Base-by-base conservation (phyloP, 2,329 filamentous ascomycete genomes). In the Xylariaceae sp. region DNA sequence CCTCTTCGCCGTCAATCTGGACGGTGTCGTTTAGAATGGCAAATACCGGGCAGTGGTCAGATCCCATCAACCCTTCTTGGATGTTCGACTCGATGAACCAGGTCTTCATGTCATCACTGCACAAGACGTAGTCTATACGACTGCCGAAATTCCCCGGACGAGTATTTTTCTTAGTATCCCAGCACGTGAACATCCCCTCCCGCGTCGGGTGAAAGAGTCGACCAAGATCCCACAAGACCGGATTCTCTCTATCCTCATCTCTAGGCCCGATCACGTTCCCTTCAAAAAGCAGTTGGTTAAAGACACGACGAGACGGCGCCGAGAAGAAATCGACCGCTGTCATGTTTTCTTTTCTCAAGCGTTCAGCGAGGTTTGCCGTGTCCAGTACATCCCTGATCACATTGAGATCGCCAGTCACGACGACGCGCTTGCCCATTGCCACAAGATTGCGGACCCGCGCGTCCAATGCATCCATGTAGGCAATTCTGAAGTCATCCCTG, bases 41-140 rank as follows among this genome's bases (percentile, higher is more conserved):
- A 68, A 87, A 97, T 1, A 97, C 92, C 0, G 94, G 94, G 64
- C 94, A 99, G 70, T 99, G 94, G 67, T 99, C 94, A 1, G 92
- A 97, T 0, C 94, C 94, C 80, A 95, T 87, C 19, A 97, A 74
- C 0, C 92, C 92, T 70, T 96, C 90, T 68, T 97, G 94, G 30
- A 97, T 97, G 64, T 96, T 85, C 6, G 89, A 83, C 41, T 85
- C 82, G 22, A 74, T 76, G 64, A 96, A 88, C 90, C 92, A 96
- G 48, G 80, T 74, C 64, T 85, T 88, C 76, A 96, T 88, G 34
- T 81, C 80, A 39, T 86, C 76, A 60, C 85, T 94, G 68, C 90
- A 95, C 3, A 97, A 78, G 16, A 99, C 81, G 70, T 95, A 97
- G 70, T 99, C 94, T 63, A 97, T 97, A 34, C 94, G 83, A 51